Conservation (phyloP, 2,329 filamentous ascomycete species). For the Hypoxylon sp. region DNA sequence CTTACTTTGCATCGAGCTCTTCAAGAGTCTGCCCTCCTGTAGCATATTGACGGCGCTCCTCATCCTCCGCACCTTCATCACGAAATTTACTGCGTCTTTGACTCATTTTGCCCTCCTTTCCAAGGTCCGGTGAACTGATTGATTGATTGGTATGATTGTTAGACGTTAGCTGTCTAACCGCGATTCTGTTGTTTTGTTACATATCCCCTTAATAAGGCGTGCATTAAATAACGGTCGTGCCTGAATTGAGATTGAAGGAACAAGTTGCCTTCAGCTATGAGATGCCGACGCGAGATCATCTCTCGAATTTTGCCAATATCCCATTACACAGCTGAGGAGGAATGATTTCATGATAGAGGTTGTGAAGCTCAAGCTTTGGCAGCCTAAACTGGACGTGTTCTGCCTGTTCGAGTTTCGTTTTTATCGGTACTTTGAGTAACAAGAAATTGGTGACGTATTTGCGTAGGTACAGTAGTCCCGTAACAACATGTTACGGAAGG, state of each 20-base stretch:
- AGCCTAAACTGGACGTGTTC: slow-evolving; percentile 20
- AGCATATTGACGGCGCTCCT: slow-evolving; percentile 68
- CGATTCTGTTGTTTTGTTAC: neutral
- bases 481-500: slow-evolving; percentile 1
- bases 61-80: slow-evolving; percentile 62
- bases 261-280: neutral
- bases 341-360: slow-evolving; percentile 1
- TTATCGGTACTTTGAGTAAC: slow-evolving; percentile 1
- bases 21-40: slow-evolving; percentile 57
- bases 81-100: slow-evolving; percentile 49
- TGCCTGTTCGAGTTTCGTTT: slow-evolving; percentile 19
- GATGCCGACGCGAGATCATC: neutral
- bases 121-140: neutral
- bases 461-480: neutral
- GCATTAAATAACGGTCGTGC: neutral
- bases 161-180: neutral
- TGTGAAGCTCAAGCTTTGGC: slow-evolving; percentile 2
- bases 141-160: slow-evolving; percentile 2
- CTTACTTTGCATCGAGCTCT: slow-evolving; percentile 63
- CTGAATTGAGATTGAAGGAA: neutral
- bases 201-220: neutral
- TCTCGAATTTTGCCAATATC: neutral
- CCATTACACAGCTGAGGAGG: neutral
- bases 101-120: slow-evolving; percentile 53
- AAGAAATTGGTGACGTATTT: slow-evolving; percentile 8